Conservation (phyloP, 257 asterid species). For the Thymus quinquecostatus region DNA sequence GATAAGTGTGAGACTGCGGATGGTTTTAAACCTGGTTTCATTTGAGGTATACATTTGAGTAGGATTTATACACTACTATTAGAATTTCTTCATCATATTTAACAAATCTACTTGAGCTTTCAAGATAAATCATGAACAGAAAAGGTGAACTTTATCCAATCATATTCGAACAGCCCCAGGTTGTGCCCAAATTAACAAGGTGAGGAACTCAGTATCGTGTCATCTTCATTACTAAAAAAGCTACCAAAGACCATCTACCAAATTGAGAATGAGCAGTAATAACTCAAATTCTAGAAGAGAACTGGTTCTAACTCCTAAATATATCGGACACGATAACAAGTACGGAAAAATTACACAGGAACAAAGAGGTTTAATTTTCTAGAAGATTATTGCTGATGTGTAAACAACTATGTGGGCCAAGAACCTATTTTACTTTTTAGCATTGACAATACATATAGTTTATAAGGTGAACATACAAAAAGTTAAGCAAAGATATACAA, state of each 20-base stretch:
- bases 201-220: slow-evolving; percentile 2
- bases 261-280: not conserved
- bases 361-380: not conserved
- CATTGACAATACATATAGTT: slow-evolving; percentile 14
- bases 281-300: slow-evolving; percentile 7
- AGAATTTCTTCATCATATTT: slow-evolving; percentile 24
- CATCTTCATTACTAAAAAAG: slow-evolving; percentile 12
- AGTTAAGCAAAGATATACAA: slow-evolving; percentile 22
- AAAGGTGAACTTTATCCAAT: slow-evolving; percentile 7
- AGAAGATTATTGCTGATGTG: slow-evolving; percentile 13
- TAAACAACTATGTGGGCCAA: slow-evolving; percentile 22
- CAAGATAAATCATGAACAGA: slow-evolving; percentile 9
- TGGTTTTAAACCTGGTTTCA: slow-evolving; percentile 17
- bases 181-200: slow-evolving; percentile 16
- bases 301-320: not conserved
- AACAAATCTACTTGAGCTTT: slow-evolving; percentile 3
- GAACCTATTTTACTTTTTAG: slow-evolving; percentile 17
- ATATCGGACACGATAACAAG: slow-evolving; percentile 12
- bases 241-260: slow-evolving; percentile 14
- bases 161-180: slow-evolving; percentile 12
- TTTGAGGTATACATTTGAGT: not conserved
- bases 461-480: slow-evolving; percentile 8
- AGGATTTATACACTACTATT: not conserved
- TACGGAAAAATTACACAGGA: not conserved
- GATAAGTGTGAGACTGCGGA: slow-evolving; percentile 32